A percentile compares a stretch with the other conserved stretches of the same genome.
Evolutionary conservation across 148 eudicot genomes (phyloP).

Genomic region (Persicaria maculosa): DNA sequence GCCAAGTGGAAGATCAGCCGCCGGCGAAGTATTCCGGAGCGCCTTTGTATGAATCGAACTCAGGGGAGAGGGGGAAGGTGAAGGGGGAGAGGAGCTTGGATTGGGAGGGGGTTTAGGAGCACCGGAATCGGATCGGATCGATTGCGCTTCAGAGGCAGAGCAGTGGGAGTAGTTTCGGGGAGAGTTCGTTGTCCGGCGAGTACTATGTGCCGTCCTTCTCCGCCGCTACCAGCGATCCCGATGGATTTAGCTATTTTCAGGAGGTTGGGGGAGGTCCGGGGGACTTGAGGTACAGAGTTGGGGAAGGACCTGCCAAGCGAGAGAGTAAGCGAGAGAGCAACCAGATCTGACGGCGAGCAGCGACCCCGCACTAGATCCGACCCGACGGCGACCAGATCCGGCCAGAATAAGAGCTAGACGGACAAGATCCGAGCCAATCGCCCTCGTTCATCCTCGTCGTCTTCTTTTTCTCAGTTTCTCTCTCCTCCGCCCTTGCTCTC

Average conservation of each 20-base stretch:
- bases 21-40: conserved; percentile 15
- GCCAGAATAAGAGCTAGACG: no score
- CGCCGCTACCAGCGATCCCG: conserved; percentile 31
- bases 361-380: no score
- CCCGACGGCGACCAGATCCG: no score
- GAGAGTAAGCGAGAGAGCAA: no score
- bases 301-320: conserved; percentile 13
- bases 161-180: conserved; percentile 89
- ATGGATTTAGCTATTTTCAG: conserved; percentile 24
- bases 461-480: no score
- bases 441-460: no score
- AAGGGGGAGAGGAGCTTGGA: conserved; percentile 25
- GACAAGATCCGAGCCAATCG: no score
- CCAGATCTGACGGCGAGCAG: no score
- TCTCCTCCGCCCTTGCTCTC: no score
- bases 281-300: conserved; percentile 22
- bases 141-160: conserved; percentile 71
- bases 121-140: conserved; percentile 36
- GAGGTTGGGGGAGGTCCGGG: conserved; percentile 23
- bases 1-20: conserved; percentile 51
- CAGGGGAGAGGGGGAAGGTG: conserved; percentile 8
- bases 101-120: conserved; percentile 42
- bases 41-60: conserved; percentile 7
- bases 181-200: conserved; percentile 82
- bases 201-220: conserved; percentile 52